Evolutionary conservation across 2,329 filamentous ascomycete species (phyloP), one percentile per base, ranked within the genome.

Genomic region (Sclerotinia borealis): DNA sequence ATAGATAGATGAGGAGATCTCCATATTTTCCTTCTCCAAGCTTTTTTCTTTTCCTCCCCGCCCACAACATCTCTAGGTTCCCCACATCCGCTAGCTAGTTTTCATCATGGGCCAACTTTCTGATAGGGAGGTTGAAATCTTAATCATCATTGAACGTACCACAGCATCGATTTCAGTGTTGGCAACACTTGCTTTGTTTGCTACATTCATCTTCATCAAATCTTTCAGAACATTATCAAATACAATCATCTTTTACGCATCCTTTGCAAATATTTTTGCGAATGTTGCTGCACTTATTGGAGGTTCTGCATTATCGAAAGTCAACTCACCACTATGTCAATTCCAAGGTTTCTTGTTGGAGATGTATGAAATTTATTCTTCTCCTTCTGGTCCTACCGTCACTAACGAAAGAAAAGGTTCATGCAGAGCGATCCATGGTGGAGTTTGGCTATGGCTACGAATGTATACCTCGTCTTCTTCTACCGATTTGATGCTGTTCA

Each of bases 221-320:
- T 81, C 82, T 5, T 93, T 93, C 72, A 87, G 90, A 70, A 93
- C 92, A 70, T 88, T 90, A 19, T 92, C 93, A 75, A 95, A 95
- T 72, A 83, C 68, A 2, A 77, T 87, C 1, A 80, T 86, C 19
- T 86, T 87, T 72, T 86, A 81, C 70, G 83, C 85, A 2, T 81
- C 82, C 1, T 83, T 82, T 73, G 84, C 83, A 7, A 87, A 87
- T 68, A 74, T 87, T n/a, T 73, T 84, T 63, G 78, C 80, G 34
- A 86, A 84, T 72, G 77, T 83, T 41, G 84, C 81, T 0, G 84
- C 83, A 7, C 72, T 86, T 6, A 83, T 86, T 48, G 82, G 82
- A 74, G 79, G 29, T 77, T 77, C 78, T 3, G 81, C 79, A 2
- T 51, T 73, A 13, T 31, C 47, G 2, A 31, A 66, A 54, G 52